Evolutionary conservation across 495 filamentous ascomycete species (phyloP), one percentile per base, ranked within the genome.

Genomic region (Penicillium paxilli): DNA sequence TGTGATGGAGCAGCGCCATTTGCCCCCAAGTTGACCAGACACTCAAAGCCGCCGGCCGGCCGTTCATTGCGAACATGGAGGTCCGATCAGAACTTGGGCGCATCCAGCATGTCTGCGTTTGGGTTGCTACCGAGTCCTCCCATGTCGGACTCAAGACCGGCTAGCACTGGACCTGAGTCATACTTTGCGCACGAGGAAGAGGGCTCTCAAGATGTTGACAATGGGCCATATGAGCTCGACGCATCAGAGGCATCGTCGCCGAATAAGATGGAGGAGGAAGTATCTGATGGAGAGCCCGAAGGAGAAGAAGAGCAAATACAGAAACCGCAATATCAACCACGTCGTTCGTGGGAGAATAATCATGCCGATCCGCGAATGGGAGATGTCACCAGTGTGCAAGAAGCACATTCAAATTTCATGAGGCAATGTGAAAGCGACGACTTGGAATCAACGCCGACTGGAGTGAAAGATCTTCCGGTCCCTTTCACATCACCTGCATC

Each of bases 91-190:
- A 76, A 76, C 23, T 49, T 77, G 47, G 62, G 49, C 12, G 62
- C 54, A 10, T 58, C 62, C 3, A 69, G 63, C 51, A 51, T 75
- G 54, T 64, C 72, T 28, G 66, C 65, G 9, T 73, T 77, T 32
- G 71, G 74, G 1, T 68, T 77, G 20, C 59, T 76, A 3, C 74
- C 73, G 8, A 76, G 74, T 54, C 73, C 73, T 11, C 68, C 72
- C 20, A 66, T 77, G 2, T 72, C 74, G 41, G 74, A 77, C 19
- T 69, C 66, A 17, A 55, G 64, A 4, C 55, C 59, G 0, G 66
- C 65, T 1, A 70, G 71, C 5, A 47, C 59, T 0, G 70, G 62
- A 2, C 60, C 66, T 7, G 62, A 68, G 20, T 64, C 63, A 6
- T 76, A 69, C 52, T 76, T 74, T 46, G 64, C 67, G n/a, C 49